Percentiles rank a stretch among this genome's conserved stretches.
Evolutionary conservation across 208 protist genomes (phyloP).

Genomic region (Spongospora subterranea): DNA sequence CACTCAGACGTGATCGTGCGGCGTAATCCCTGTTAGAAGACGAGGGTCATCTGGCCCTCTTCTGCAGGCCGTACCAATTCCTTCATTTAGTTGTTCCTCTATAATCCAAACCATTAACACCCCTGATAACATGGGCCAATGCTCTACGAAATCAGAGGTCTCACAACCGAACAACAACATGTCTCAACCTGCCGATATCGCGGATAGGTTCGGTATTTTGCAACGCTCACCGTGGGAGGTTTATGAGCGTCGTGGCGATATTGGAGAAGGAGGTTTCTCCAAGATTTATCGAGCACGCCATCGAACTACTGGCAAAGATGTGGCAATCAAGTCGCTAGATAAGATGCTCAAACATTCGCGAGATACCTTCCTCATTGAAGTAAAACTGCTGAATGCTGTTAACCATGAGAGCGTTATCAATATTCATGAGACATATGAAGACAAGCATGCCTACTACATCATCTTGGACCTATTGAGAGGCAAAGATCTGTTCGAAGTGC

Average conservation of each 20-base stretch:
- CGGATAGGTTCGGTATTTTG: not conserved
- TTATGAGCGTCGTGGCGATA: constrained; percentile 8
- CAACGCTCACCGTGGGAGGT: constrained; percentile 34
- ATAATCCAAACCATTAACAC: not conserved
- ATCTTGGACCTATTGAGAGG: constrained; percentile 14
- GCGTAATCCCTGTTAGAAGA: not conserved
- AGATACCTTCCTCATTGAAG: constrained; percentile 38
- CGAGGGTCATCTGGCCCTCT: not conserved
- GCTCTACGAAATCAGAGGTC: not conserved
- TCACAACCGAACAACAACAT: not conserved
- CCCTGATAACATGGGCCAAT: not conserved
- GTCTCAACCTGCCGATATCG: not conserved
- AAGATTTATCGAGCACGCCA: constrained; percentile 29
- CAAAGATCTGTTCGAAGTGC: constrained; percentile 36
- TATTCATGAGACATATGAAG: constrained; percentile 5
- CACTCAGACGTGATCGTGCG: not conserved
- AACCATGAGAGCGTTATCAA: constrained; percentile 32
- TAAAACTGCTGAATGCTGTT: constrained; percentile 20
- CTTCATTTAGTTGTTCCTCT: not conserved
- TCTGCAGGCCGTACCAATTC: not conserved
- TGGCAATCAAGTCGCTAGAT: constrained; percentile 7
- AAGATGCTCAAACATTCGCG: constrained; percentile 33
- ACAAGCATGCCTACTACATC: constrained; percentile 53
- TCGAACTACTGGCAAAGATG: not conserved
- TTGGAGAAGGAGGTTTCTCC: constrained; percentile 28